These are phyloP conservation scores for Calocybe indica DNA, from an alignment of 768 basidiomycete species.

Conservation along the genomic window DNA sequence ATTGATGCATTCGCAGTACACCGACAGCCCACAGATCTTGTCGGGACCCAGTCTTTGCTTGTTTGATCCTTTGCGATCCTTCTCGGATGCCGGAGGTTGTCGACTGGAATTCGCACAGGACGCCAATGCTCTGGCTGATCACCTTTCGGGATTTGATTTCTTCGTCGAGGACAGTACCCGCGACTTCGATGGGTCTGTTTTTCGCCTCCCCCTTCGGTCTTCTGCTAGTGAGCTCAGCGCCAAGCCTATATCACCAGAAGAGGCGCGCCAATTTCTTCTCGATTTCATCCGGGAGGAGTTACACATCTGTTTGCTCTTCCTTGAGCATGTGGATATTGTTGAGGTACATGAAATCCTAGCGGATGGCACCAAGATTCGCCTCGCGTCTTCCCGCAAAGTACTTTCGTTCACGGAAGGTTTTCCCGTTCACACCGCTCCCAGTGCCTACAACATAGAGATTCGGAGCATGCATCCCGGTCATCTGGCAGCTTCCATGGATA, in stretches of 20 bases:
- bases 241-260: conserved; percentile 20
- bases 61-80: conserved; percentile 34
- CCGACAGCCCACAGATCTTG: conserved; percentile 44
- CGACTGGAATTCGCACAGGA: conserved; percentile 20
- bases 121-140: conserved; percentile 21
- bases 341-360: conserved; percentile 31
- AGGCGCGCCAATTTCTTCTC: conserved; percentile 31
- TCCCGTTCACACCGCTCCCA: too few relatives aligned
- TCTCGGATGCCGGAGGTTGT: conserved; percentile 23
- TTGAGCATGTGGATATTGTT: conserved; percentile 32
- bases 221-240: conserved; percentile 26
- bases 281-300: conserved; percentile 37
- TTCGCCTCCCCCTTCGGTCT: conserved; percentile 41
- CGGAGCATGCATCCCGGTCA: too few relatives aligned
- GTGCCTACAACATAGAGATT: too few relatives aligned
- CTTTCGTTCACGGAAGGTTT: too few relatives aligned
- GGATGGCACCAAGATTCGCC: conserved; percentile 11
- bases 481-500: too few relatives aligned
- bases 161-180: conserved; percentile 1
- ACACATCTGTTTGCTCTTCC: conserved; percentile 34
- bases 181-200: conserved; percentile 31
- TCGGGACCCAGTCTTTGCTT: conserved; percentile 33
- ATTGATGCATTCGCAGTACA: conserved; percentile 24
- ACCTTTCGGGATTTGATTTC: conserved; percentile 1
- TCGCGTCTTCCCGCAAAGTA: conserved; percentile 6